phyloP scores from a whole-genome alignment of 495 filamentous ascomycete species.

The Stereocaulon alpinum region DNA sequence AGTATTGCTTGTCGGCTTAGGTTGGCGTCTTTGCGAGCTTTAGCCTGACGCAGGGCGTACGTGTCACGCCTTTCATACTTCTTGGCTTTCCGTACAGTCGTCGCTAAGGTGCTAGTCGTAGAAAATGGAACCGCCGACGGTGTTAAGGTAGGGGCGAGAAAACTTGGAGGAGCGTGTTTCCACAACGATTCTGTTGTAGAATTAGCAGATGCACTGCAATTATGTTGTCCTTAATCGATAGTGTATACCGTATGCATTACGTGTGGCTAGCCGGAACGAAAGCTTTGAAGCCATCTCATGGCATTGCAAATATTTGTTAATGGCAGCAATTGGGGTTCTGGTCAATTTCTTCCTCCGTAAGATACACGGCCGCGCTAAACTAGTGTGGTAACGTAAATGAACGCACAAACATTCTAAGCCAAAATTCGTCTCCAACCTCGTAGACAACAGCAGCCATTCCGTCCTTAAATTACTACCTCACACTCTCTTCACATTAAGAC shows the following conservation, averaged over 20 bases:
- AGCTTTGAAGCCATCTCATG: slow-evolving; percentile 5
- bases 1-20: slow-evolving; percentile 60
- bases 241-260: not conserved
- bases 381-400: not conserved
- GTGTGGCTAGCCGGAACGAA: slow-evolving; percentile 1
- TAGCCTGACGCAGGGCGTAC: slow-evolving; percentile 59
- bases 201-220: not conserved
- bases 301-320: not conserved
- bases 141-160: slow-evolving; percentile 17
- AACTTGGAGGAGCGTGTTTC: slow-evolving; percentile 17
- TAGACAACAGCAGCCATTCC: not conserved
- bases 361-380: not conserved
- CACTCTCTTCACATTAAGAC: slow-evolving; percentile 40
- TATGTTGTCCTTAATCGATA: not conserved
- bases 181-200: slow-evolving; percentile 6
- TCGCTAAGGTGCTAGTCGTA: not conserved
- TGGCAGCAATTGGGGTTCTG: not conserved
- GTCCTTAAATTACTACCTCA: slow-evolving; percentile 28
- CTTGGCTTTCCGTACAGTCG: slow-evolving; percentile 2
- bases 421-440: not conserved
- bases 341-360: not conserved
- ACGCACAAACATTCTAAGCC: slow-evolving; percentile 15
- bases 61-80: slow-evolving; percentile 46
- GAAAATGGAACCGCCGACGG: slow-evolving; percentile 14
- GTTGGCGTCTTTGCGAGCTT: slow-evolving; percentile 72